Conservation (phyloP, 2,329 filamentous ascomycete species). For the Geosmithia flava region DNA sequence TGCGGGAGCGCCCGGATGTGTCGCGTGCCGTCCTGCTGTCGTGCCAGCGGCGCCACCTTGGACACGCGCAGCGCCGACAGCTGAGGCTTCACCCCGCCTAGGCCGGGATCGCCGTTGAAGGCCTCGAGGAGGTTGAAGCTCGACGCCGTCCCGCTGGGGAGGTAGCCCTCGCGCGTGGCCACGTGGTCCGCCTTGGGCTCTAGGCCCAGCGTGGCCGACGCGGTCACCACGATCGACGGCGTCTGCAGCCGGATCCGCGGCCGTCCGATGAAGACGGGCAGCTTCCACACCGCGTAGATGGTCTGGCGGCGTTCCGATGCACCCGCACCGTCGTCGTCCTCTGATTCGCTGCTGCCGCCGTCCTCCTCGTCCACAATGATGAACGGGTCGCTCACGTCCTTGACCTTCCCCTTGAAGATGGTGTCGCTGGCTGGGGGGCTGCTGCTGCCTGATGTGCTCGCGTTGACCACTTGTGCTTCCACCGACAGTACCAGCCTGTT, state of each 20-base stretch:
- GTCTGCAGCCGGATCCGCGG: constrained; percentile 54
- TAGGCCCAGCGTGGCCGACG: constrained; percentile 47
- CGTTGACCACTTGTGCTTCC: constrained; percentile 53
- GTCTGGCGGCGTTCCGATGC: constrained; percentile 14
- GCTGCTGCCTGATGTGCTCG: constrained; percentile 31
- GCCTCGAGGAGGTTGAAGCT: constrained; percentile 69
- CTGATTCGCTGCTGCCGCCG: constrained; percentile 12
- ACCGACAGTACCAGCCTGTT: constrained; percentile 52
- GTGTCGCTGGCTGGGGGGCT: constrained; percentile 39
- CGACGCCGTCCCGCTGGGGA: constrained; percentile 55
- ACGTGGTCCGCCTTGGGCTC: constrained; percentile 16
- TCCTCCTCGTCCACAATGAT: constrained; percentile 31
- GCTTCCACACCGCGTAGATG: constrained; percentile 47
- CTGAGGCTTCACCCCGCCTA: constrained; percentile 49
- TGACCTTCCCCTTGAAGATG: constrained; percentile 43
- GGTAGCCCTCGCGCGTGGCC: constrained; percentile 41
- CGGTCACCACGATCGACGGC: constrained; percentile 53
- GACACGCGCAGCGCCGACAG: constrained; percentile 65
- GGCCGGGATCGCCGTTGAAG: constrained; percentile 52
- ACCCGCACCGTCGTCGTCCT: constrained; percentile 5
- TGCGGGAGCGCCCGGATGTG: constrained; percentile 53
- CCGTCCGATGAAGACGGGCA: constrained; percentile 42
- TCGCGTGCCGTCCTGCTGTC: constrained; percentile 46
- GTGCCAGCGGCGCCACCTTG: constrained; percentile 56
- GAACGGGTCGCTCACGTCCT: constrained; percentile 35